Conservation (phyloP, 1,284 basidiomycete genomes). For the Ceratorhiza oryzae-sativae region DNA sequence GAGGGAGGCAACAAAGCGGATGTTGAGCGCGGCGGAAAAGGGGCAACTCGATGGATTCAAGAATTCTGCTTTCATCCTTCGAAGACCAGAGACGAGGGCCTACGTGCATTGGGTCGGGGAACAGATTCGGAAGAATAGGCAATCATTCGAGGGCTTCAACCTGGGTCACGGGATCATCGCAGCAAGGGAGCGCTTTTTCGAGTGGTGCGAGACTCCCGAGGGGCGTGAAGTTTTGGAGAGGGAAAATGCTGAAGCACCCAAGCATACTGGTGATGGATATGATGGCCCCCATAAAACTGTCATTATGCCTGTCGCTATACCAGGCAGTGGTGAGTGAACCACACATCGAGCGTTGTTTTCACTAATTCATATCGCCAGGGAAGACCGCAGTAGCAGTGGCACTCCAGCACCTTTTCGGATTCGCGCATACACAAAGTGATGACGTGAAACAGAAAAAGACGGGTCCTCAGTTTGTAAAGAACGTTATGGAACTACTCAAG, state of each 20-base stretch:
- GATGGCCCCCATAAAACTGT: conserved; percentile 76
- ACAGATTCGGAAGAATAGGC: conserved; percentile 38
- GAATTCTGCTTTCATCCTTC: conserved; percentile 69
- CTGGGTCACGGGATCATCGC: conserved; percentile 76
- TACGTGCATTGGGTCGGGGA: conserved; percentile 74
- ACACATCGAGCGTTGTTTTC: neutral
- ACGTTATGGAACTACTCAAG: conserved; percentile 69
- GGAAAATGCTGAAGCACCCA: conserved; percentile 32
- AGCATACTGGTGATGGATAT: conserved; percentile 43
- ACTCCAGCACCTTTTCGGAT: conserved; percentile 77
- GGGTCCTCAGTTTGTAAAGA: conserved; percentile 78
- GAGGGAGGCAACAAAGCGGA: conserved; percentile 88
- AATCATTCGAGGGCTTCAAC: conserved; percentile 31
- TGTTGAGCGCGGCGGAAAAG: conserved; percentile 59
- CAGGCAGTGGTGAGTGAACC: conserved; percentile 79
- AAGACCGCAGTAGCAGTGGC: conserved; percentile 90
- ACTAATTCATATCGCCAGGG: conserved; percentile 56
- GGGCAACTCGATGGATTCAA: conserved; percentile 49
- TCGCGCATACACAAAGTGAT: conserved; percentile 92
- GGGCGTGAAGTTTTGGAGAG: conserved; percentile 52
- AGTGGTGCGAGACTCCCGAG: conserved; percentile 65
- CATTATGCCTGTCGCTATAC: conserved; percentile 88
- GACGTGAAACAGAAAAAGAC: conserved; percentile 84
- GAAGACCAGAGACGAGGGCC: conserved; percentile 67
- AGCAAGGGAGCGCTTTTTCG: conserved; percentile 80